These are phyloP conservation scores for Pseudozyma pruni DNA, from an alignment of 1,284 basidiomycete genomes.

Conservation along the genomic window DNA sequence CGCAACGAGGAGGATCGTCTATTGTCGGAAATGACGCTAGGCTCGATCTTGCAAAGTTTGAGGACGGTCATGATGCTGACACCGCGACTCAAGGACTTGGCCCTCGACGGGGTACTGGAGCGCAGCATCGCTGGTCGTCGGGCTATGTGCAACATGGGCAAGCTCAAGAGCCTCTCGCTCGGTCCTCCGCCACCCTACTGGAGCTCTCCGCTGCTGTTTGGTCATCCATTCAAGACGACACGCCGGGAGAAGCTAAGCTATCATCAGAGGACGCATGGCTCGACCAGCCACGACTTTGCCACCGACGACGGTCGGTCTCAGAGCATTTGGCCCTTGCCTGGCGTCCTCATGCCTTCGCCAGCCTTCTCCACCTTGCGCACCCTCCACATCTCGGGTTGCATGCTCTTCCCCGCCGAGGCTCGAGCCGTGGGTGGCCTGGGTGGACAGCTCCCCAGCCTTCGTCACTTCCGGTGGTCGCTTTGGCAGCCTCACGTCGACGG, in stretches of 20 bases:
- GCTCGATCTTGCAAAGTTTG: constrained; percentile 42
- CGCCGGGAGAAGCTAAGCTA: constrained; percentile 35
- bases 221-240: constrained; percentile 46
- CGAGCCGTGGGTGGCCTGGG: constrained; percentile 47
- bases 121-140: constrained; percentile 47
- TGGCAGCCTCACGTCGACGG: constrained; percentile 54
- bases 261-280: constrained; percentile 39
- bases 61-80: constrained; percentile 46
- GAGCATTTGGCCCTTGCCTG: constrained; percentile 42
- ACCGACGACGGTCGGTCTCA: constrained; percentile 37
- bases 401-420: constrained; percentile 54
- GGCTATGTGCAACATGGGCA: constrained; percentile 47
- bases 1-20: constrained; percentile 47
- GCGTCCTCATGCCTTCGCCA: constrained; percentile 44
- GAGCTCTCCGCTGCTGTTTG: constrained; percentile 53
- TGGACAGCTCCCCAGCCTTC: constrained; percentile 44
- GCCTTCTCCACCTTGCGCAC: constrained; percentile 44
- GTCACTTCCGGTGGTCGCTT: constrained; percentile 52
- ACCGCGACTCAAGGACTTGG: constrained; percentile 43
- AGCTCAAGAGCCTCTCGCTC: constrained; percentile 51
- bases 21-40: constrained; percentile 48
- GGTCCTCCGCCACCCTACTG: constrained; percentile 56
- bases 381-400: constrained; percentile 54
- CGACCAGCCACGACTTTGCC: constrained; percentile 17
- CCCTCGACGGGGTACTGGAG: constrained; percentile 52